Evolutionary conservation across 495 filamentous ascomycete species (phyloP).

Genomic region (Xylaria curta): DNA sequence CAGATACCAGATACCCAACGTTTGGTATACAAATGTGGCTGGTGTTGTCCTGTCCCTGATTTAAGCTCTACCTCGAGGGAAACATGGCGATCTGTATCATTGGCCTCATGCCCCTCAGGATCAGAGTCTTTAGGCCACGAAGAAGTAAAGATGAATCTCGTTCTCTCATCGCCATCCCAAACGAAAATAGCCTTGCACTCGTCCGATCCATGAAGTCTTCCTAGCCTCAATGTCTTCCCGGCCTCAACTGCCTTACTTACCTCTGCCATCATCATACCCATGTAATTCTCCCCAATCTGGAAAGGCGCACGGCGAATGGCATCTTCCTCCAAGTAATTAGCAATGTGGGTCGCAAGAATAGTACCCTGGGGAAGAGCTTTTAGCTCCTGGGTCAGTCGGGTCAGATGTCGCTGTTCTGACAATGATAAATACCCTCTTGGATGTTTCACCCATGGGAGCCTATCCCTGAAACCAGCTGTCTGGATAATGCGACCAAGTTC

Average conservation of each 20-base stretch:
- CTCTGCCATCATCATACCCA: background rate
- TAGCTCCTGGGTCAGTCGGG: background rate
- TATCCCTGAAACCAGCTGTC: background rate
- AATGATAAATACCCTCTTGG: background rate
- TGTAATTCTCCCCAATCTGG: slow-evolving; percentile 1
- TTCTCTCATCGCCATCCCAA: background rate
- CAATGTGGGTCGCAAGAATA: background rate
- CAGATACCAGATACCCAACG: slow-evolving; percentile 4
- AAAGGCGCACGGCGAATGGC: slow-evolving; percentile 13
- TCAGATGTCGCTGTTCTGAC: background rate
- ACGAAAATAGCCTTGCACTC: background rate
- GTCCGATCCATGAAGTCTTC: background rate
- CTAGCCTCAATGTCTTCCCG: background rate
- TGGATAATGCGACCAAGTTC: slow-evolving; percentile 3
- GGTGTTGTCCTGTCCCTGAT: background rate
- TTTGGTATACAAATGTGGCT: background rate
- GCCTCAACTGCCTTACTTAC: background rate
- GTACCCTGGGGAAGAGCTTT: background rate
- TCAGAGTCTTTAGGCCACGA: background rate
- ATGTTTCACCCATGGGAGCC: background rate
- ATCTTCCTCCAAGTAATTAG: slow-evolving; percentile 1
- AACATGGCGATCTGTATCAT: slow-evolving; percentile 10
- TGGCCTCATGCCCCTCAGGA: background rate
- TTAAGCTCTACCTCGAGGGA: background rate
- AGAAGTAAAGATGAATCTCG: slow-evolving; percentile 8